Conservation (phyloP, 2,329 filamentous ascomycete genomes). For the Pochonia chlamydosporia region DNA sequence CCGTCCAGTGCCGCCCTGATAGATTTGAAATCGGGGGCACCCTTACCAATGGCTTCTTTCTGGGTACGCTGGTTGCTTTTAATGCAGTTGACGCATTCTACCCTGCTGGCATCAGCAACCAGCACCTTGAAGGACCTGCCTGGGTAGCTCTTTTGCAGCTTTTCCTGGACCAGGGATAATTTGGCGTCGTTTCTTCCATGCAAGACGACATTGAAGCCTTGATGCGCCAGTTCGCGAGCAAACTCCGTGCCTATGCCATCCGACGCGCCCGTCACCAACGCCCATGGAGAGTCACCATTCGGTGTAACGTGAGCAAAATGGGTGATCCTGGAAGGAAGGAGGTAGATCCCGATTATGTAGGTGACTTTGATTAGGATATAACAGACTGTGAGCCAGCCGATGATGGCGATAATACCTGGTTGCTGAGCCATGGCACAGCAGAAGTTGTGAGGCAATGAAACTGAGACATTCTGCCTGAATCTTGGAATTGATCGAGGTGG, state of each 20-base stretch:
- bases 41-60: too few species aligned
- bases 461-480: too few species aligned
- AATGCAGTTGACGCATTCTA: constrained; percentile 2
- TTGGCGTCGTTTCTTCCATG: constrained; percentile 50
- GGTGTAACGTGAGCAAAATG: neutral
- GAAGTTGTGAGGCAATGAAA: too few species aligned
- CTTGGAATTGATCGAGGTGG: too few species aligned
- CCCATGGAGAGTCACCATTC: constrained; percentile 11
- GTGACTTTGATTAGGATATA: neutral
- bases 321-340: neutral
- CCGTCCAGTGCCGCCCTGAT: constrained; percentile 15
- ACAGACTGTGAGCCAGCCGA: neutral
- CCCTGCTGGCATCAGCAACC: constrained; percentile 34
- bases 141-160: constrained; percentile 35
- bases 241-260: constrained; percentile 49
- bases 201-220: constrained; percentile 50
- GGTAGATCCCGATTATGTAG: neutral
- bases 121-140: constrained; percentile 30
- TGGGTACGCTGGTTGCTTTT: constrained; percentile 11
- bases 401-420: too few species aligned
- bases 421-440: too few species aligned
- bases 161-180: constrained; percentile 32
- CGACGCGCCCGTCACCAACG: constrained; percentile 46
- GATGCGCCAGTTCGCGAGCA: constrained; percentile 41
- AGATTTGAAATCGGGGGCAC: constrained; percentile 12